Evolutionary conservation across 208 protist species (phyloP), one percentile per base, ranked within the genome.

Genomic region (Tritrichomonas foetus): DNA sequence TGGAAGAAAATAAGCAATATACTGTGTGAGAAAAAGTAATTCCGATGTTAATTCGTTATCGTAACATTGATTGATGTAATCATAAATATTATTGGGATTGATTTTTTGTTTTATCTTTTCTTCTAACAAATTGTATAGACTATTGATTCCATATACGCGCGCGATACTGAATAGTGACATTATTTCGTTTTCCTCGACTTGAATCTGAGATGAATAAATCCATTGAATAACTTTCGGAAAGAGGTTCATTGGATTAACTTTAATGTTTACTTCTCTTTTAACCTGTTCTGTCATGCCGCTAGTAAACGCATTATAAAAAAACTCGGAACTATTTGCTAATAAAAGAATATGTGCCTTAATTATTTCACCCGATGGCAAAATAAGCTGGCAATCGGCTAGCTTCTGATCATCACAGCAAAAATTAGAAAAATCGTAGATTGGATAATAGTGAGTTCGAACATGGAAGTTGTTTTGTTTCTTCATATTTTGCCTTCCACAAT

Each of bases 241-340:
- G 8, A 89, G 39, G 57, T 89, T 89, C 30, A 33, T n/a, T 39
- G 78, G 78, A 57, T 89, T 89, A 36, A 49, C 14, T 36, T 13
- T 39, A 36, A 61, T 57, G 20, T 33, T 3, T 20, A 89, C 2
- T 57, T n/a, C 47, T 33, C 78, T 25, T 0, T 47, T 14, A 16
- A 53, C 47, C 27, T 89, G 47, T 89, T 89, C 78, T 47, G 14
- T 9, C 78, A 89, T 89, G 33, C 47, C 25, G 33, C 41, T 53
- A 33, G 78, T 89, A 57, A 89, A 89, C 1, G 78, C 41, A 49
- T 57, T 47, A 27, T 89, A 89, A 49, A 89, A 89, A 89, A 55
- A 89, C 8, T 39, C 47, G 0, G 78, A 89, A 41, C 47, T n/a
- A 89, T 89, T 89, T 57, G 78, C 78, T 47, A 89, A 36, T 39